phyloP scores from a whole-genome alignment of 2,329 filamentous ascomycete genomes.

The Beauveria brongniartii region DNA sequence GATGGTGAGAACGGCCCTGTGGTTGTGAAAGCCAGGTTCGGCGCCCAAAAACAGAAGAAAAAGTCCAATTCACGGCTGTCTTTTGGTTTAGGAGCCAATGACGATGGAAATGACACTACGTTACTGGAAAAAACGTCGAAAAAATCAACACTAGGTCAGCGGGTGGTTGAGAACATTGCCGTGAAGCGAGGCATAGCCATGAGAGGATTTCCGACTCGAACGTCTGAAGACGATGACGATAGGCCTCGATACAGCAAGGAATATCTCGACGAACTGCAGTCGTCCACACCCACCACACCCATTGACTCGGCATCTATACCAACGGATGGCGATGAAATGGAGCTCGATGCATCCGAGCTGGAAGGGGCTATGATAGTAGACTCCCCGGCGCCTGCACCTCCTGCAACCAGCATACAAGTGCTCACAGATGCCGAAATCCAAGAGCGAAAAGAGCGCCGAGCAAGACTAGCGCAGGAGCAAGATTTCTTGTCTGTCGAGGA shows the following conservation, averaged over 20 bases:
- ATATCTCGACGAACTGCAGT: constrained; percentile 76
- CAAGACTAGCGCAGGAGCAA: constrained; percentile 64
- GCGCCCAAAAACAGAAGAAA: constrained; percentile 57
- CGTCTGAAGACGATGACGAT: constrained; percentile 53
- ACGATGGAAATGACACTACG: constrained; percentile 40
- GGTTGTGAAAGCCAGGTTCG: constrained; percentile 41
- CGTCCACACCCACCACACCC: constrained; percentile 76
- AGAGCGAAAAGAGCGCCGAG: constrained; percentile 83
- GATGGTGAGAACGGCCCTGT: constrained; percentile 39
- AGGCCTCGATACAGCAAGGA: constrained; percentile 79
- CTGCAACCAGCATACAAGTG: constrained; percentile 41
- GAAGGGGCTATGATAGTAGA: constrained; percentile 60
- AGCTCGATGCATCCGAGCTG: constrained; percentile 50
- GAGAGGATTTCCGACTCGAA: constrained; percentile 46
- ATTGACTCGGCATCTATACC: constrained; percentile 46
- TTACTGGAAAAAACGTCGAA: constrained; percentile 50
- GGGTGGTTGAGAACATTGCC: constrained; percentile 60
- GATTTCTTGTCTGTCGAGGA: constrained; percentile 59
- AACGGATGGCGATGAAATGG: constrained; percentile 42
- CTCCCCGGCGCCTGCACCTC: constrained; percentile 25
- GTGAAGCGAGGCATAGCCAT: constrained; percentile 43
- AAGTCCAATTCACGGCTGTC: constrained; percentile 59
- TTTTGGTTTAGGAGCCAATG: constrained; percentile 57
- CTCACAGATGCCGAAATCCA: constrained; percentile 77
- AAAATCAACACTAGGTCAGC: constrained; percentile 52